These are phyloP conservation scores for Melanogaster broomeanus DNA, from an alignment of 768 basidiomycete species.

Conservation along the genomic window DNA sequence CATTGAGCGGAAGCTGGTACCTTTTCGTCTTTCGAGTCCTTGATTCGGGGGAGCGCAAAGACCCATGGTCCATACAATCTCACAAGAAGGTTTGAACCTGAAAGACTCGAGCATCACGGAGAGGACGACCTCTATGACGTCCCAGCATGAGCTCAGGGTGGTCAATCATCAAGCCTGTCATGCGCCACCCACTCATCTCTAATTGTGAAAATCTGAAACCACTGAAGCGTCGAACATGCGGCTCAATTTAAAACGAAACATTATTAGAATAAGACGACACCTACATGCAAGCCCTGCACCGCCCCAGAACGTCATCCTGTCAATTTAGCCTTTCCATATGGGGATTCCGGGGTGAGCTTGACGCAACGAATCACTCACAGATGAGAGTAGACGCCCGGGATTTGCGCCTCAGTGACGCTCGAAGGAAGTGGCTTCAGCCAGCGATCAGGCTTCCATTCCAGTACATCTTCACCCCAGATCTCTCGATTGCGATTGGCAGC, in stretches of 20 bases:
- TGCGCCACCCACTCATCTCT: conserved; percentile 48
- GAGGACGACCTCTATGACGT: conserved; percentile 1
- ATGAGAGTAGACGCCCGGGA: conserved; percentile 48
- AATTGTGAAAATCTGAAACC: conserved; percentile 48
- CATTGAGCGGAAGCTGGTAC: conserved; percentile 3
- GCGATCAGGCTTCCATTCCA: too few relatives aligned
- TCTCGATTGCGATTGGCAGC: too few relatives aligned
- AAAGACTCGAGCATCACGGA: conserved; percentile 1
- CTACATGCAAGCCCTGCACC: conserved; percentile 50
- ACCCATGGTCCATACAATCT: conserved; percentile 7
- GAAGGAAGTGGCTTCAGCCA: conserved; percentile 42
- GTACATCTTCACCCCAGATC: too few relatives aligned
- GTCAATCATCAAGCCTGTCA: too few relatives aligned
- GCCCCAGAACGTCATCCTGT: conserved; percentile 51
- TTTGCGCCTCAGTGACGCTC: conserved; percentile 34
- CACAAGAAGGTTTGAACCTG: conserved; percentile 7
- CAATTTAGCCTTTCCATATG: too few relatives aligned
- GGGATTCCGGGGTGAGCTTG: not conserved
- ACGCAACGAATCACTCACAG: conserved; percentile 30
- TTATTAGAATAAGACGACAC: not conserved
- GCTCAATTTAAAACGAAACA: too few relatives aligned
- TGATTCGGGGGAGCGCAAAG: conserved; percentile 6
- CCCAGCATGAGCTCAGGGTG: too few relatives aligned
- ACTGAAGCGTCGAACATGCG: too few relatives aligned
- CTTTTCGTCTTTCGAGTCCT: not conserved